Base-by-base conservation (phyloP, 805 yeast species). In the Kregervanrija fluxuum region DNA sequence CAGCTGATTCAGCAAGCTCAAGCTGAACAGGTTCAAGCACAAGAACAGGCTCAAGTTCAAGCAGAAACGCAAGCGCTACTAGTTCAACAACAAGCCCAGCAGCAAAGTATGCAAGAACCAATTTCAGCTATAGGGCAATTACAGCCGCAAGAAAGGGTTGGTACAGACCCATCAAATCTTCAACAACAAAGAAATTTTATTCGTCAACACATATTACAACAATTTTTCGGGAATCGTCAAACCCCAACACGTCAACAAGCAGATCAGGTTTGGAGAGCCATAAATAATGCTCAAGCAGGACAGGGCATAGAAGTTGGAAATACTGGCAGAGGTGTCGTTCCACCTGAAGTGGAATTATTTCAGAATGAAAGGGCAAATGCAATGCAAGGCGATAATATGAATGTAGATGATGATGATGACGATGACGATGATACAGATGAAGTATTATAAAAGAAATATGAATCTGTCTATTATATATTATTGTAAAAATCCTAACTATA, bases 391-490 rank as follows among this genome's bases (percentile, higher is more conserved):
- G 16, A 22, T 30, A 37, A 13, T 31, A 17, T 11, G 17, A 34
- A 33, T 22, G 10, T 16, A 12, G 16, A 5, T 15, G 39, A 44
- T 9, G 74, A 69, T 47, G 73, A 69, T 46, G 68, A 67, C 40
- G 54, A 65, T 34, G 78, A 77, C 33, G 78, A 74, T 50, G 59
- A 71, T 33, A 54, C 71, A 46, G 73, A 71, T 39, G 66, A 55
- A 40, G 47, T 55, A 34, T 49, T 47, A 43, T 14, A 40, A 31
- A 9, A 22, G 28, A 22, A 22, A 22, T 22, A 22, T 22, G 8
- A 5, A 22, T 22, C 8, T 22, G 28, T 22, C 28, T 22, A 22
- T 22, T 22, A 22, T 22, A 22, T 22, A 22, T 22, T 22, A 22
- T 22, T 22, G 28, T 22, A 22, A 22, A 22, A 22, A 5, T 6